Conservation (phyloP, 257 asterid genomes). For the Asclepias syriaca region DNA sequence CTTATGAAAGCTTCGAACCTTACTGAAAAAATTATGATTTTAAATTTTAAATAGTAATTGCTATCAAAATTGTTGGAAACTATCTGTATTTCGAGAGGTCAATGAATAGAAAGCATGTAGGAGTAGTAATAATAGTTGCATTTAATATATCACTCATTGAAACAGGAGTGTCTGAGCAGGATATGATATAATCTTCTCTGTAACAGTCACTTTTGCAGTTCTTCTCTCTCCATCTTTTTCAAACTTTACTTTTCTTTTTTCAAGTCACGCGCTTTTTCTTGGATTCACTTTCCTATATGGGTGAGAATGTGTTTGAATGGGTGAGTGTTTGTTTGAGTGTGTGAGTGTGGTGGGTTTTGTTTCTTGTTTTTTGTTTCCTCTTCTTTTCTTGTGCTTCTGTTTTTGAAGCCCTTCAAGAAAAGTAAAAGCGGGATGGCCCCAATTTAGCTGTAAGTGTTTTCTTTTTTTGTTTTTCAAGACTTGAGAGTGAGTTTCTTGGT, state of each 20-base stretch:
- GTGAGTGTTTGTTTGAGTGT: not conserved
- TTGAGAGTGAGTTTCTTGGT: not conserved
- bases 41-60: too few relatives aligned
- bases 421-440: not conserved
- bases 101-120: not conserved
- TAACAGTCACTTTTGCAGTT: not conserved
- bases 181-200: not conserved
- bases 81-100: too few relatives aligned
- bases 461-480: not conserved
- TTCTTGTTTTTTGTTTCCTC: too few relatives aligned
- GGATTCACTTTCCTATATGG: not conserved
- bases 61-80: too few relatives aligned
- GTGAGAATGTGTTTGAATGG: not conserved
- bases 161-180: not conserved
- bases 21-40: too few relatives aligned
- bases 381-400: not conserved
- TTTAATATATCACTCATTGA: not conserved
- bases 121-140: not conserved
- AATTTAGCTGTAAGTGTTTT: conserved; percentile 9
- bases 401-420: conserved; percentile 9
- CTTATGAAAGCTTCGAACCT: too few relatives aligned
- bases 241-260: not conserved
- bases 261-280: conserved; percentile 15
- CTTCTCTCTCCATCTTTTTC: not conserved
- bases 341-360: not conserved